phyloP scores from a whole-genome alignment of 2,329 filamentous ascomycete species.

The Capronia coronata region DNA sequence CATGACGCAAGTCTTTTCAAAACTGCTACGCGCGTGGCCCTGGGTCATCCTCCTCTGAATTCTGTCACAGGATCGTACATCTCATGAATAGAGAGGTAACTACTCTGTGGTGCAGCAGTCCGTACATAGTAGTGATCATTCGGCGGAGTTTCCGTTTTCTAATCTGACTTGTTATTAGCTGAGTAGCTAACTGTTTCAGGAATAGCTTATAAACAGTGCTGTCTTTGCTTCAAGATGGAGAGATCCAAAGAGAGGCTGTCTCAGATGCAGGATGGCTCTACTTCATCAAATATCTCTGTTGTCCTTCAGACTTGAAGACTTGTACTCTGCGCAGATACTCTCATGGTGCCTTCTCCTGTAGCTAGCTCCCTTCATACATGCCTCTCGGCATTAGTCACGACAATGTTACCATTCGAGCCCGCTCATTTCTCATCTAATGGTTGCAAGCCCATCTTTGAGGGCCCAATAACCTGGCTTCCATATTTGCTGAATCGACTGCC shows the following conservation, averaged over 20 bases:
- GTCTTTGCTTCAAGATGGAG: background rate
- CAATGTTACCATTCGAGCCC: slow-evolving; percentile 4
- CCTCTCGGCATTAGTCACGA: background rate
- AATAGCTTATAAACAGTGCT: background rate
- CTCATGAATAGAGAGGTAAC: too few relatives aligned
- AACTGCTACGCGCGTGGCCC: too few relatives aligned
- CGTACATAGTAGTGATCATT: background rate
- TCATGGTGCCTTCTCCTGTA: too few relatives aligned
- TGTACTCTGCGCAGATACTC: too few relatives aligned
- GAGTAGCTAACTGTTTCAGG: background rate
- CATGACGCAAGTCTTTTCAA: too few relatives aligned
- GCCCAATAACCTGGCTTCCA: slow-evolving; percentile 39
- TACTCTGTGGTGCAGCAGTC: too few relatives aligned
- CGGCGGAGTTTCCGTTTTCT: background rate
- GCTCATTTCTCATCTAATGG: slow-evolving; percentile 5
- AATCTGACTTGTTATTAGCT: background rate
- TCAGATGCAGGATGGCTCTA: too few relatives aligned
- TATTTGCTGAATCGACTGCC: slow-evolving; percentile 41
- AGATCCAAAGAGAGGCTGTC: too few relatives aligned
- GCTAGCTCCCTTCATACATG: background rate
- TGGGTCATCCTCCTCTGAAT: too few relatives aligned
- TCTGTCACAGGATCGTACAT: too few relatives aligned
- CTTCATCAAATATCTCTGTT: too few relatives aligned
- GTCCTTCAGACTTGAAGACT: too few relatives aligned
- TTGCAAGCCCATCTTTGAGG: slow-evolving; percentile 35